A percentile compares a stretch with the other conserved stretches of the same genome.
These are phyloP conservation scores for Paramecium pentaurelia DNA, from an alignment of 73 alveolate species.

Conservation along the genomic window DNA sequence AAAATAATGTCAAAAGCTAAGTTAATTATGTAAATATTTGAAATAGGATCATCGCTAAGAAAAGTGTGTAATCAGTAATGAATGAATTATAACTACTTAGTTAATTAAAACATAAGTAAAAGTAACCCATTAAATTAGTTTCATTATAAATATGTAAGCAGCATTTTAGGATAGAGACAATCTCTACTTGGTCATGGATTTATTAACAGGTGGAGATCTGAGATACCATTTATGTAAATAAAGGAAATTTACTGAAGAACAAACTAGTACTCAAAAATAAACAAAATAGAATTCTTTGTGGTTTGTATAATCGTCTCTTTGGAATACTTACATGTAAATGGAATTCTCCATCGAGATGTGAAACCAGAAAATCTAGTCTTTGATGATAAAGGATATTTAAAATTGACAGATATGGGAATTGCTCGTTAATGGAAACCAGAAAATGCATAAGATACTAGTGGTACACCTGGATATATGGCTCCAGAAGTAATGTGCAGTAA, in stretches of 20 bases:
- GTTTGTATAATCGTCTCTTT: constrained; percentile 85
- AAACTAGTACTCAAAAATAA: constrained; percentile 61
- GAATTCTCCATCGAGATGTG: constrained; percentile 93
- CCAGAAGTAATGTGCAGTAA: constrained; percentile 84
- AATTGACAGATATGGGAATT: constrained; percentile 95
- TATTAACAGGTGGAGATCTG: constrained; percentile 94
- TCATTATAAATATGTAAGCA: constrained; percentile 83
- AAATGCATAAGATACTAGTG: constrained; percentile 82
- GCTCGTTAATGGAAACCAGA: constrained; percentile 88
- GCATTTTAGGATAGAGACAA: constrained; percentile 94
- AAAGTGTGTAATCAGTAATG: constrained; percentile 82
- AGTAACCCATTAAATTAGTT: constrained; percentile 68
- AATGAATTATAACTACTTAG: constrained; percentile 79
- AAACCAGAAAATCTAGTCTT: constrained; percentile 97
- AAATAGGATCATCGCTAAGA: constrained; percentile 70
- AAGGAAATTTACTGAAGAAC: constrained; percentile 87
- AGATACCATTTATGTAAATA: constrained; percentile 84
- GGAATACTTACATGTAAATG: constrained; percentile 87
- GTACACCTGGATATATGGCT: constrained; percentile 97
- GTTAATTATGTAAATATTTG: not conserved
- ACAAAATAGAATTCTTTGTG: constrained; percentile 75
- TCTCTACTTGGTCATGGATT: constrained; percentile 89
- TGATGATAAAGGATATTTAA: constrained; percentile 83
- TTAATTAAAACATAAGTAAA: constrained; percentile 73
- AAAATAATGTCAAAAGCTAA: constrained; percentile 68